Conservation (phyloP, 768 basidiomycete genomes). For the Xerocomellus dryophilus region DNA sequence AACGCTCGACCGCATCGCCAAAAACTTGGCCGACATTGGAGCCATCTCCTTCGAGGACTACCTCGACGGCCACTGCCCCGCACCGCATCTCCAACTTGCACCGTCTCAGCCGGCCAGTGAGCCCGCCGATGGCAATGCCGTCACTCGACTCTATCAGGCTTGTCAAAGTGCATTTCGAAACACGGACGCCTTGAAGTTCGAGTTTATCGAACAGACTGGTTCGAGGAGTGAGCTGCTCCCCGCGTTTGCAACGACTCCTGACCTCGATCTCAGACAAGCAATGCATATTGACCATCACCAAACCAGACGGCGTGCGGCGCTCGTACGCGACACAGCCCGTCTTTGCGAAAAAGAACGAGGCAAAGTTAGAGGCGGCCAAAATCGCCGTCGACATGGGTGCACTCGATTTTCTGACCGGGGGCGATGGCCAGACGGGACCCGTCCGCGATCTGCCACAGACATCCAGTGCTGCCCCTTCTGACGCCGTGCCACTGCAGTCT, state of each 20-base stretch:
- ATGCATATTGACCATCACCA: conserved; percentile 60
- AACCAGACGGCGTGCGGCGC: conserved; percentile 48
- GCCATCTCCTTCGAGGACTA: conserved; percentile 29
- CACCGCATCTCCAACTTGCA: not conserved
- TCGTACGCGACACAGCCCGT: conserved; percentile 51
- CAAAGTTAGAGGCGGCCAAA: conserved; percentile 49
- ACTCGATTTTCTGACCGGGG: conserved; percentile 52
- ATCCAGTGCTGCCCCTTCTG: not conserved
- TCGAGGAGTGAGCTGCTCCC: conserved; percentile 33
- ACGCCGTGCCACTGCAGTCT: not conserved
- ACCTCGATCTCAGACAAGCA: conserved; percentile 43
- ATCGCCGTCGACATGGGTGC: conserved; percentile 60
- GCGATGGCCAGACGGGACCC: conserved; percentile 40
- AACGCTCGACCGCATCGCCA: conserved; percentile 20
- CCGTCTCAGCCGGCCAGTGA: conserved; percentile 4
- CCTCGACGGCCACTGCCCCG: conserved; percentile 3
- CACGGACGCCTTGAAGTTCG: conserved; percentile 43
- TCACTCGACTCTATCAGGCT: conserved; percentile 41
- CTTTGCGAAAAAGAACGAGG: conserved; percentile 48
- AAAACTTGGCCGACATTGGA: conserved; percentile 29
- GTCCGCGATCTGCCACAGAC: conserved; percentile 31
- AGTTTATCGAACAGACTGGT: conserved; percentile 42
- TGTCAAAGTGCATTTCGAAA: conserved; percentile 44
- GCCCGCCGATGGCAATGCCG: conserved; percentile 15
- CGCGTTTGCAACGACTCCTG: not conserved